A percentile compares a stretch with the other conserved stretches of the same genome.
Evolutionary conservation across 2,329 filamentous ascomycete genomes (phyloP).

Genomic region (Sarocladium brachiariae): DNA sequence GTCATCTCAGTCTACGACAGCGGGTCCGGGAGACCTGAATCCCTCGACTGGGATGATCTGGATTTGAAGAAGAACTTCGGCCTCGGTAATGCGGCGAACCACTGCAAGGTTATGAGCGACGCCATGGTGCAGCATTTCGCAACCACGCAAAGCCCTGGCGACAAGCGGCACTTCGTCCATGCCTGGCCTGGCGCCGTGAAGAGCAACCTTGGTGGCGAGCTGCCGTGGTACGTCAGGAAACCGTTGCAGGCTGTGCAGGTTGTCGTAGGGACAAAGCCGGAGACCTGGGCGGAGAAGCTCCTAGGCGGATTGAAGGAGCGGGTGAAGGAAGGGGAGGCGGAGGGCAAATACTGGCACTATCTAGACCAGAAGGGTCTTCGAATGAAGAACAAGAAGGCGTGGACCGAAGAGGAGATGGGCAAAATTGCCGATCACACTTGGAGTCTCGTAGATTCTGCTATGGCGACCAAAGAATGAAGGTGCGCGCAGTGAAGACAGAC

Average conservation of each 20-base stretch:
- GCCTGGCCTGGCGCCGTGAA: conserved; percentile 32
- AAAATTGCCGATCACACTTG: conserved; percentile 26
- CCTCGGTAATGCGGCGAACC: conserved; percentile 26
- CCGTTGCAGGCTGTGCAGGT: conserved; percentile 10
- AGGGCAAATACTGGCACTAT: conserved; percentile 20
- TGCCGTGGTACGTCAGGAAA: conserved; percentile 25
- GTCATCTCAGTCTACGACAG: conserved; percentile 32
- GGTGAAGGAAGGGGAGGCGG: conserved; percentile 12
- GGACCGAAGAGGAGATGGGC: conserved; percentile 21
- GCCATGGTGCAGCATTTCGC: conserved; percentile 29
- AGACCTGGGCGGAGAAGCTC: conserved; percentile 22
- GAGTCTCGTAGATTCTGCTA: conserved; percentile 18
- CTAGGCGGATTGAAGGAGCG: conserved; percentile 17
- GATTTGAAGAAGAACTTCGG: conserved; percentile 29
- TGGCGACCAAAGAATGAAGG: neutral
- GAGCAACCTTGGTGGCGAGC: conserved; percentile 20
- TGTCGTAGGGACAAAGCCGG: conserved; percentile 19
- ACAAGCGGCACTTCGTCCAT: conserved; percentile 29
- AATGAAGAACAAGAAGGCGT: conserved; percentile 20
- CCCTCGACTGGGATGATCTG: conserved; percentile 32
- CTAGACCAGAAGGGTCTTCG: conserved; percentile 23
- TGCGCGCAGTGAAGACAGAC: neutral
- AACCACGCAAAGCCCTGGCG: conserved; percentile 15
- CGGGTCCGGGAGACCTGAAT: conserved; percentile 22
- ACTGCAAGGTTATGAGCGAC: conserved; percentile 33